phyloP scores from a whole-genome alignment of 176 grass and related monocot genomes.

The Stipa capillata region DNA sequence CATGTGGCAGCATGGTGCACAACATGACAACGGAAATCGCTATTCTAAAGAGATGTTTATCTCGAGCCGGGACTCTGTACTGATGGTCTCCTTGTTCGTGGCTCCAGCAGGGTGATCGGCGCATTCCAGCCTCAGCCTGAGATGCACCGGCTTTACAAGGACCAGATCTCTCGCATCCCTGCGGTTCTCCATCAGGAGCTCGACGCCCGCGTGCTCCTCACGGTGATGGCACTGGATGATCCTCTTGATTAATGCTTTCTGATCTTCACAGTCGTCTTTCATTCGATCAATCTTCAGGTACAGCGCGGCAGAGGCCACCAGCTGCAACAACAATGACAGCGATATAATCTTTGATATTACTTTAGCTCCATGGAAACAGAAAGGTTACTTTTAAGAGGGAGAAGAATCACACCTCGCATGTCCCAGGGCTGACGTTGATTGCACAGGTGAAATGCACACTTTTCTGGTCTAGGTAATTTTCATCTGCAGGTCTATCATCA shows the following conservation, averaged over 20 bases:
- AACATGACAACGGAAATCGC: background rate
- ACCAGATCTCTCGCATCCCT: slow-evolving; percentile 40
- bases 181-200: slow-evolving; percentile 28
- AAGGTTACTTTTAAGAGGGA: background rate
- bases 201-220: slow-evolving; percentile 24
- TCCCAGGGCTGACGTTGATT: slow-evolving; percentile 77
- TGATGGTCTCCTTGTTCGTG: slow-evolving; percentile 76
- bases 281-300: slow-evolving; percentile 48
- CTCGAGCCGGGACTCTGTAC: slow-evolving; percentile 48
- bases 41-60: slow-evolving; percentile 47
- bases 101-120: slow-evolving; percentile 58
- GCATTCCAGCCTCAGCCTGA: slow-evolving; percentile 60
- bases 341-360: background rate
- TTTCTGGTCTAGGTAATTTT: slow-evolving; percentile 39
- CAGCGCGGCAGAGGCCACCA: slow-evolving; percentile 55
- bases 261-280: background rate
- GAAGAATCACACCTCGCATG: slow-evolving; percentile 50
- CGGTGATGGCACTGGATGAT: slow-evolving; percentile 21
- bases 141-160: slow-evolving; percentile 48
- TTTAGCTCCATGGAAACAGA: background rate
- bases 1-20: background rate
- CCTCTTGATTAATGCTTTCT: slow-evolving; percentile 31
- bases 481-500: slow-evolving; percentile 18
- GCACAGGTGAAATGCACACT: slow-evolving; percentile 48
- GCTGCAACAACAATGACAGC: slow-evolving; percentile 23